Base-by-base conservation (phyloP, 164 flowering plant genomes). In the Echeveria elegans region DNA sequence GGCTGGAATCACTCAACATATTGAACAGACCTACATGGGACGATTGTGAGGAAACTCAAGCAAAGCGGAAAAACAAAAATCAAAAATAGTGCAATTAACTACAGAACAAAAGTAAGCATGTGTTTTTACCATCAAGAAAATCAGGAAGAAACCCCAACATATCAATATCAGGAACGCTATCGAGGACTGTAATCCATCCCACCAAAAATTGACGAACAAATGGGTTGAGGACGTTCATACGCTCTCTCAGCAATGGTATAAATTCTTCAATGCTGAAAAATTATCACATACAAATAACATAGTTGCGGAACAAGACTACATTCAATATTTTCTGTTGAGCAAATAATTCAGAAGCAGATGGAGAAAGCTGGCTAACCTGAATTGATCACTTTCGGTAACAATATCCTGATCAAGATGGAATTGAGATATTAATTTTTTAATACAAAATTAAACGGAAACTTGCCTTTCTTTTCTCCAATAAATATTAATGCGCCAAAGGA, bases 121-220 rank as follows among this genome's bases (percentile, higher is more conserved):
- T 64, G 23, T 68, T 43, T 78, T 21, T 84, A 95, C 99, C 99
- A 86, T 95, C 99, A 72, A 94, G 97, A 79, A 94, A 94, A 84
- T 94, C 97, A 59, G 99, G 99, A 77, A 94, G 99, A 71, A 94
- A 94, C 63, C 97, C 99, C 76, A 94, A 83, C 99, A 94, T 91
- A 70, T 94, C 99, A 68, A 94, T 91, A 70, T 91, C 97, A 24
- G 99, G 99, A 75, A 91, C 97, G 78, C 99, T 91, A 74, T 94
- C 99, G 73, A 94, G 72, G 11, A 94, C 99, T 66, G 99, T 94
- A 68, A 94, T 91, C 99, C 99, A 94, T 75, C 99, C 99, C 26
- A 94, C 96, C 80, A 94, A 81, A 82, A 94, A 94, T 70, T 94
- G 97, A 62, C 99, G 97, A 38, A 92, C 97, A 78, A 78, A 87